Evolutionary conservation across 495 filamentous ascomycete species (phyloP).

Genomic region (Geoglossum glabrum): DNA sequence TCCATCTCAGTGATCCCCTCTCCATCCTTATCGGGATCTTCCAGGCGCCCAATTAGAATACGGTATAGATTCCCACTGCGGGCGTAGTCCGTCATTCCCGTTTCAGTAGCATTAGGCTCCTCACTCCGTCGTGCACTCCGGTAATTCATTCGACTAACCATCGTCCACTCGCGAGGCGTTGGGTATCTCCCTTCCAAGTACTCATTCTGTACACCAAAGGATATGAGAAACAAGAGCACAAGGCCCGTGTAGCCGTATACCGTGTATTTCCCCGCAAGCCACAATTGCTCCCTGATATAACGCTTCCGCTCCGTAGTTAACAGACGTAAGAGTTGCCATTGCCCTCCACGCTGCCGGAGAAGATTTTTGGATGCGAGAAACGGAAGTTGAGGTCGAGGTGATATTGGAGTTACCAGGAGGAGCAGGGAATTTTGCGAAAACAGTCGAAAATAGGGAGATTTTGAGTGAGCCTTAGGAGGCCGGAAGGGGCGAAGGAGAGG

Average conservation of each 20-base stretch:
- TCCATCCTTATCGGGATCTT: constrained; percentile 46
- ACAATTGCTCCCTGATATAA: constrained; percentile 43
- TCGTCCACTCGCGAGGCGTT: constrained; percentile 55
- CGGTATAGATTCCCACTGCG: constrained; percentile 32
- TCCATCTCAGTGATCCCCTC: constrained; percentile 34
- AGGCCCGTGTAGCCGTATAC: constrained; percentile 33
- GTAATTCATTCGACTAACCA: constrained; percentile 35
- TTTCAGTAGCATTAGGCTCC: constrained; percentile 27
- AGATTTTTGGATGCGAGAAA: constrained; percentile 36
- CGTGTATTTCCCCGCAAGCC: constrained; percentile 37
- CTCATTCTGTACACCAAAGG: constrained; percentile 42
- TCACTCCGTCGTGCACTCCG: constrained; percentile 38
- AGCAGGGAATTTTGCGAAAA: constrained; percentile 4
- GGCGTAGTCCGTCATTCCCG: constrained; percentile 43
- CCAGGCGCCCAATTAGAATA: constrained; percentile 36
- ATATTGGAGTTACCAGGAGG: neutral
- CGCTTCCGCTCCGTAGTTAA: constrained; percentile 56
- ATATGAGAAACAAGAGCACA: constrained; percentile 29
- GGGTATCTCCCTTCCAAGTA: constrained; percentile 52
- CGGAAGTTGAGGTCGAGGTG: constrained; percentile 56
- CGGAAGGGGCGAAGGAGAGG: constrained; percentile 1
- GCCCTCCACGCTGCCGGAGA: constrained; percentile 21
- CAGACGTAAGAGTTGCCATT: constrained; percentile 40
- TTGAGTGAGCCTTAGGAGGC: neutral
- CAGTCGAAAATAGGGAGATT: neutral